Evolutionary conservation across 1,284 basidiomycete species (phyloP).

Genomic region (Paramarasmius palmivorus): DNA sequence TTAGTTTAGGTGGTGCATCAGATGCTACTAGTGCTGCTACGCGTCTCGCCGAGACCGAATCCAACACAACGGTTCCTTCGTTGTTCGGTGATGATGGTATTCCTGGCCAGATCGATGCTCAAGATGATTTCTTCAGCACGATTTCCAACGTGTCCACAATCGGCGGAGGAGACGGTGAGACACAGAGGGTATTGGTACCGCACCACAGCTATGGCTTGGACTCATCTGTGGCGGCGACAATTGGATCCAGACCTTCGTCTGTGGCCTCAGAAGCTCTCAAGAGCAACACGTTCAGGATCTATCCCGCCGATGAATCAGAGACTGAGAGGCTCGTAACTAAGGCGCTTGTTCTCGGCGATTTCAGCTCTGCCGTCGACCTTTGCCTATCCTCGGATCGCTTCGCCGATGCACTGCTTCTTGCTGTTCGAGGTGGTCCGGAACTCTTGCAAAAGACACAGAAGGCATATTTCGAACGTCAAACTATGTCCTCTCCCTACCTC

Average conservation of each 20-base stretch:
- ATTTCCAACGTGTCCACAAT: conserved; percentile 46
- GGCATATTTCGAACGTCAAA: conserved; percentile 88
- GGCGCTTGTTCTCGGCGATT: conserved; percentile 93
- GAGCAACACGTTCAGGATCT: conserved; percentile 88
- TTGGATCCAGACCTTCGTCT: conserved; percentile 86
- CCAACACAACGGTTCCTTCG: conserved; percentile 79
- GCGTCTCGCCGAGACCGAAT: conserved; percentile 69
- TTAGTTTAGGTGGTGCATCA: conserved; percentile 63
- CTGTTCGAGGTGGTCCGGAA: conserved; percentile 88
- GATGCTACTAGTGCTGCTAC: conserved; percentile 59
- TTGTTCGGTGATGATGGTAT: conserved; percentile 83
- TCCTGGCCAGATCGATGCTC: conserved; percentile 61
- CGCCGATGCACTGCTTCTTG: conserved; percentile 93
- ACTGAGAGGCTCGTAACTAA: conserved; percentile 90
- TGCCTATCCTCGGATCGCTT: conserved; percentile 90
- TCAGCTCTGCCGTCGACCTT: conserved; percentile 88
- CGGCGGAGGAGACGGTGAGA: conserved; percentile 52
- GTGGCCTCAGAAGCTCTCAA: conserved; percentile 74
- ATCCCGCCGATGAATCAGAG: conserved; percentile 86
- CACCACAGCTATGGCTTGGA: conserved; percentile 79
- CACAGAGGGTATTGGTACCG: conserved; percentile 64
- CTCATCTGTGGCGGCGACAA: conserved; percentile 88
- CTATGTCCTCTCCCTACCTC: conserved; percentile 81
- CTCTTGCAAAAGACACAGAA: conserved; percentile 91
- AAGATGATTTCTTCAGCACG: conserved; percentile 86